Conservation (phyloP, 805 yeast species). For the Candida nemodendra region DNA sequence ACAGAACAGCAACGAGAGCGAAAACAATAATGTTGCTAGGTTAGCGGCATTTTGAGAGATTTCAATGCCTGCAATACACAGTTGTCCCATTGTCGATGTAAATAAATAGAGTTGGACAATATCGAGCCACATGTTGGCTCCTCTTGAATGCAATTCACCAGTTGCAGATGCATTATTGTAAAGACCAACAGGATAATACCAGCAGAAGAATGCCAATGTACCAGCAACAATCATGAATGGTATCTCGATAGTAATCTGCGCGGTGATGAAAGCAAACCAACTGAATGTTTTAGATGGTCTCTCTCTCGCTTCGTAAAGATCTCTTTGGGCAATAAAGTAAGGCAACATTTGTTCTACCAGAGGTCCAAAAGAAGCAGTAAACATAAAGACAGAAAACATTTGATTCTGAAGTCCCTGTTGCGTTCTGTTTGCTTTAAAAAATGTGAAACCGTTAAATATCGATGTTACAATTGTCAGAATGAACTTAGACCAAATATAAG, state of each 20-base stretch:
- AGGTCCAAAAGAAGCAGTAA: constrained; percentile 57
- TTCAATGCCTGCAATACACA: constrained; percentile 54
- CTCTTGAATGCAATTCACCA: constrained; percentile 42
- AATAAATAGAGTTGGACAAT: constrained; percentile 34
- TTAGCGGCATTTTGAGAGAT: constrained; percentile 64
- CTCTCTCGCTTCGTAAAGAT: constrained; percentile 66
- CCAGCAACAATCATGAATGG: constrained; percentile 54
- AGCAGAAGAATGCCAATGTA: constrained; percentile 44
- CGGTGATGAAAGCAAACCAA: constrained; percentile 56
- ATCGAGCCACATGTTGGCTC: constrained; percentile 47
- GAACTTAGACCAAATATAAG: constrained; percentile 46
- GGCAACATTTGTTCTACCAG: constrained; percentile 63
- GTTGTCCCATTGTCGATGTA: constrained; percentile 42
- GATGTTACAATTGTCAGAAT: constrained; percentile 37
- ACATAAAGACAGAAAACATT: constrained; percentile 47
- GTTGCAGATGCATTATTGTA: constrained; percentile 35
- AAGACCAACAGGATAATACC: constrained; percentile 35
- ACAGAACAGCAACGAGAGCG: constrained; percentile 60
- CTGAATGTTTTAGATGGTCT: constrained; percentile 67
- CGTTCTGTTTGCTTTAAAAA: constrained; percentile 53
- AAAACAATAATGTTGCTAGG: constrained; percentile 49
- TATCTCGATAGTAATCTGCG: constrained; percentile 54
- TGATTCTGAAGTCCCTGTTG: constrained; percentile 56
- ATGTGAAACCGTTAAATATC: constrained; percentile 52
- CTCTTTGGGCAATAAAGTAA: constrained; percentile 53